A percentile compares a stretch with the other conserved stretches of the same genome.
These are phyloP conservation scores for Pseudocercospora fijiensis DNA, from an alignment of 2,329 filamentous ascomycete species.

Conservation along the genomic window DNA sequence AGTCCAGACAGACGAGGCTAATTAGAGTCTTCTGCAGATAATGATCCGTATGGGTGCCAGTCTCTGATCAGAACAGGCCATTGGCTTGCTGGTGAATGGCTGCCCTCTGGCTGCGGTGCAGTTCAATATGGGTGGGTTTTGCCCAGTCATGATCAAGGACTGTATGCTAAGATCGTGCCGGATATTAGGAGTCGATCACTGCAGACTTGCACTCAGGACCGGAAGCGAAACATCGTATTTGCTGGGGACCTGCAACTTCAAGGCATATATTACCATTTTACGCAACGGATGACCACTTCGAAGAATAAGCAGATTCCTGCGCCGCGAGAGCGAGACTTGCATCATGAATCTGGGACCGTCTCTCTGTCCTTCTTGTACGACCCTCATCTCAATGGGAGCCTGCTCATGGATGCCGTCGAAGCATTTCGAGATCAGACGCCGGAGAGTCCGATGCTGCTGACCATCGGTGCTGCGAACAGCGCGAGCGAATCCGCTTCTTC, in stretches of 20 bases:
- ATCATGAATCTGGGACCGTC: slow-evolving; percentile 47
- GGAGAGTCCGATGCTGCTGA: slow-evolving; percentile 45
- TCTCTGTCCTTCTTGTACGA: slow-evolving; percentile 61
- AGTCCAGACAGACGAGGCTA: not conserved
- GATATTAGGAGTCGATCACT: slow-evolving; percentile 40
- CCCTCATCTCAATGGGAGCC: slow-evolving; percentile 58
- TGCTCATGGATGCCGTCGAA: slow-evolving; percentile 45
- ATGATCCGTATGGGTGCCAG: slow-evolving; percentile 56
- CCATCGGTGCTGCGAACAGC: slow-evolving; percentile 58
- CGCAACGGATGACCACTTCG: slow-evolving; percentile 47
- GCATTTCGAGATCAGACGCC: slow-evolving; percentile 36
- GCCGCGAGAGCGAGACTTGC: slow-evolving; percentile 45
- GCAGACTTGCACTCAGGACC: slow-evolving; percentile 48
- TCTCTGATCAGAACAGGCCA: slow-evolving; percentile 53
- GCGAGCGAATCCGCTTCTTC: slow-evolving; percentile 52
- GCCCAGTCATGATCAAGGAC: not conserved
- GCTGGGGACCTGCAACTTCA: slow-evolving; percentile 61
- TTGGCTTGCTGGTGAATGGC: slow-evolving; percentile 54
- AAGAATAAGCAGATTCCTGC: slow-evolving; percentile 37
- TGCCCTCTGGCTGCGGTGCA: slow-evolving; percentile 60
- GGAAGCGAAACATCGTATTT: slow-evolving; percentile 55
- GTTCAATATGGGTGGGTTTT: slow-evolving; percentile 54
- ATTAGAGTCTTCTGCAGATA: not conserved
- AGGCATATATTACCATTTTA: slow-evolving; percentile 60
- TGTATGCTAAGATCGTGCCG: not conserved